Percentiles rank a stretch among this genome's conserved stretches.
Conservation (phyloP, 495 filamentous ascomycete genomes). For the Penicillium cinerascens region DNA sequence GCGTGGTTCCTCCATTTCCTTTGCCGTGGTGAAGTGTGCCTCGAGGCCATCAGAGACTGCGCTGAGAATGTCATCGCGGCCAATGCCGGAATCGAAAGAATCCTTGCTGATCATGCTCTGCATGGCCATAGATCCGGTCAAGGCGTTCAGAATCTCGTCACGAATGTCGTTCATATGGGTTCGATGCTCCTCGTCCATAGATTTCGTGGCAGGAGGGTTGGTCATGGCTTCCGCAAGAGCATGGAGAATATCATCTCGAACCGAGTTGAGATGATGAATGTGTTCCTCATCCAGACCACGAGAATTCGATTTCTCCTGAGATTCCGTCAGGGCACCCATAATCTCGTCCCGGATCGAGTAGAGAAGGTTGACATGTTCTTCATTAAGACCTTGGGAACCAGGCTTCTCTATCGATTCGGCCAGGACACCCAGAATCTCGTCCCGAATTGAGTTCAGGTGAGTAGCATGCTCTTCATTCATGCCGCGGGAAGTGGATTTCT, state of each 20-base stretch:
- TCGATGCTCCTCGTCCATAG: constrained; percentile 23
- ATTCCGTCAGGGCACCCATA: constrained; percentile 24
- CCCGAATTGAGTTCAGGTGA: constrained; percentile 21
- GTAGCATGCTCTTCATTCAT: constrained; percentile 17
- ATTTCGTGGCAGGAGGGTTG: neutral
- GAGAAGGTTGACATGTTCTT: constrained; percentile 4
- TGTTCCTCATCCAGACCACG: constrained; percentile 15
- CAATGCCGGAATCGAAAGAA: constrained; percentile 44
- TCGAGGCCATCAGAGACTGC: constrained; percentile 43
- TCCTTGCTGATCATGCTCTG: constrained; percentile 49
- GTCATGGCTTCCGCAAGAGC: neutral
- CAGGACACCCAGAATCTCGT: constrained; percentile 47
- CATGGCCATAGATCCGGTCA: constrained; percentile 35
- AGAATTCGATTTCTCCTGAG: constrained; percentile 31
- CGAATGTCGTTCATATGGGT: constrained; percentile 32
- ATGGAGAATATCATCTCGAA: constrained; percentile 24
- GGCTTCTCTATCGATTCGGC: constrained; percentile 36
- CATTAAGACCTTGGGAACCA: neutral
- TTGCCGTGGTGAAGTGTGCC: constrained; percentile 37
- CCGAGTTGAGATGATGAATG: constrained; percentile 18
- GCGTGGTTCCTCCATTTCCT: constrained; percentile 34
- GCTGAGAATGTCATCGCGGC: constrained; percentile 44
- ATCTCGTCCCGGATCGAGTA: constrained; percentile 13
- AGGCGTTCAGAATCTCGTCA: constrained; percentile 40
- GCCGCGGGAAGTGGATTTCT: constrained; percentile 12